These are phyloP conservation scores for Pseudogymnoascus sp. DNA, from an alignment of 2,329 filamentous ascomycete species.

Conservation along the genomic window DNA sequence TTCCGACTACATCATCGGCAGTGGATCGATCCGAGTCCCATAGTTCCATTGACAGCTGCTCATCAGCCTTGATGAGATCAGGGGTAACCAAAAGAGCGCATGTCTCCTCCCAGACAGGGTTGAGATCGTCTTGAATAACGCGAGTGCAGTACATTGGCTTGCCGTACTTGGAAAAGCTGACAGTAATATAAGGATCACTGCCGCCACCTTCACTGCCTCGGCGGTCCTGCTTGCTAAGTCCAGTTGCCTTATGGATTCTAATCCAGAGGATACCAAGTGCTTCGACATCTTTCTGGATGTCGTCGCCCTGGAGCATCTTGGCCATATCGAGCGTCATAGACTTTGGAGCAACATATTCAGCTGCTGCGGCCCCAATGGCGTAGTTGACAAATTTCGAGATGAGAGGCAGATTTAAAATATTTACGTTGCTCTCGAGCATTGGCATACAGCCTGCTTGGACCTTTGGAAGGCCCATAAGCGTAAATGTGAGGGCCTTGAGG, in stretches of 20 bases:
- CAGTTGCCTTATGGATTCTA: constrained; percentile 78
- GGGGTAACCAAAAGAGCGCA: constrained; percentile 79
- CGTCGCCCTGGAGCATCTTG: constrained; percentile 84
- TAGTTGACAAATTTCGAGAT: constrained; percentile 98
- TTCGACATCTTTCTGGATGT: constrained; percentile 80
- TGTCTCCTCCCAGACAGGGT: constrained; percentile 86
- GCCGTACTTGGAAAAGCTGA: constrained; percentile 91
- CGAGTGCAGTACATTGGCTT: constrained; percentile 98
- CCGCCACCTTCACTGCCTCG: constrained; percentile 79
- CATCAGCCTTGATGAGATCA: constrained; percentile 86
- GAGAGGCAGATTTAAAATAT: constrained; percentile 82
- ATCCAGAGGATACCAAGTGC: constrained; percentile 89
- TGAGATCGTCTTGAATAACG: constrained; percentile 89
- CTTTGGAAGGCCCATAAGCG: constrained; percentile 87
- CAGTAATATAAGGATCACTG: constrained; percentile 90
- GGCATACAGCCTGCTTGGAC: constrained; percentile 84
- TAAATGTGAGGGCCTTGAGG: constrained; percentile 85
- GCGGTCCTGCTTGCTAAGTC: constrained; percentile 83
- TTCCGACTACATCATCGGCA: constrained; percentile 90
- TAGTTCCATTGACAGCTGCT: constrained; percentile 86
- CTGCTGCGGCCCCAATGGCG: constrained; percentile 77
- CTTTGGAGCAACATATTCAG: constrained; percentile 91
- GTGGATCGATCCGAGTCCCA: constrained; percentile 94
- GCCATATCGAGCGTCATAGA: constrained; percentile 86
- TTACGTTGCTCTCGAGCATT: constrained; percentile 84